Percentiles rank a stretch among this genome's conserved stretches.
Conservation (phyloP, 371 early-diverging fungal genomes). For the Sporodiniella umbellata region DNA sequence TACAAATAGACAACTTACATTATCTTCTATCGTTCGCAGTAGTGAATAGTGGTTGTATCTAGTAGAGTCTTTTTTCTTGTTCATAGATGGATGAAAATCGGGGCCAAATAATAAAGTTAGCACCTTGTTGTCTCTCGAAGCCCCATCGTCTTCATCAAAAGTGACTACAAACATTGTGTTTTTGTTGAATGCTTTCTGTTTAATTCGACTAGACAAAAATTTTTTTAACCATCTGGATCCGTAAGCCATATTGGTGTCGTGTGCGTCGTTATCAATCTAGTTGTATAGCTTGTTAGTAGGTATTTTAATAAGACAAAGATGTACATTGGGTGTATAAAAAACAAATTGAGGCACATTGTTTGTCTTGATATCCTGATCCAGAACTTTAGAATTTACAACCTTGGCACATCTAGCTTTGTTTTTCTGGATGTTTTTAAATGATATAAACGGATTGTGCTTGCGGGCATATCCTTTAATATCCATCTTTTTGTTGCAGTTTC, state of each 20-base stretch:
- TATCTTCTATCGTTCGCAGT: slow-evolving; percentile 57
- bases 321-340: slow-evolving; percentile 53
- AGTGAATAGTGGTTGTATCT: slow-evolving; percentile 62
- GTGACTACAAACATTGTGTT: slow-evolving; percentile 56
- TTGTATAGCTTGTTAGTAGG: too few species aligned
- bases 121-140: slow-evolving; percentile 43
- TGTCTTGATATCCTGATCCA: slow-evolving; percentile 45
- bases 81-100: slow-evolving; percentile 29
- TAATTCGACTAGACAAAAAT: slow-evolving; percentile 54
- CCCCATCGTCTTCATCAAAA: slow-evolving; percentile 48
- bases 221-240: slow-evolving; percentile 55
- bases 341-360: slow-evolving; percentile 53
- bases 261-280: slow-evolving; percentile 53
- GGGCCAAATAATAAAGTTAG: slow-evolving; percentile 51
- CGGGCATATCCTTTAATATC: slow-evolving; percentile 35
- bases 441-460: slow-evolving; percentile 64
- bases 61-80: slow-evolving; percentile 40
- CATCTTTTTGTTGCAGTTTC: slow-evolving; percentile 27
- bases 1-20: slow-evolving; percentile 11
- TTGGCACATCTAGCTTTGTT: slow-evolving; percentile 47
- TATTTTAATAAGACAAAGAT: too few species aligned
- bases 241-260: slow-evolving; percentile 49
- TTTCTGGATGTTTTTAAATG: slow-evolving; percentile 45
- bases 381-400: slow-evolving; percentile 47
- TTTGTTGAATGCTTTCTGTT: slow-evolving; percentile 38